Evolutionary conservation across 192 early-diverging fungal species (phyloP).

Genomic region (Rhizophlyctis rosea): DNA sequence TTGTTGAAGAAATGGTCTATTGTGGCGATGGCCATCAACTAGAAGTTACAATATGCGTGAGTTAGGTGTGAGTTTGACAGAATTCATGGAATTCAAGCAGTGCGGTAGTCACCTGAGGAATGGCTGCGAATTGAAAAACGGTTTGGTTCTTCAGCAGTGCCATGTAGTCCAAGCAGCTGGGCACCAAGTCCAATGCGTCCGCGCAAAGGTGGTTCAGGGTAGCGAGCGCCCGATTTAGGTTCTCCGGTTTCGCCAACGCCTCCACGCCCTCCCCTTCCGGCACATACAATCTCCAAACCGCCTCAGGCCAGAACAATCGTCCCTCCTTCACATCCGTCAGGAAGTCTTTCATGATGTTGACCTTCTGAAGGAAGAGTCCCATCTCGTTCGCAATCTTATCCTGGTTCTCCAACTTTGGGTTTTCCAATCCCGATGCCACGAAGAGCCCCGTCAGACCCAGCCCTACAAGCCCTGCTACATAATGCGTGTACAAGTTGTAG

Average conservation of each 20-base stretch:
- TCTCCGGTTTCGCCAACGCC: constrained; percentile 67
- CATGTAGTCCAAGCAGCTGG: constrained; percentile 86
- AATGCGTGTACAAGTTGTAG: constrained; percentile 97
- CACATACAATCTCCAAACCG: constrained; percentile 85
- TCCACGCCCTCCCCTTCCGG: constrained; percentile 52
- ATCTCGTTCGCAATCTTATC: constrained; percentile 75
- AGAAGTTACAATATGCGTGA: too few species aligned
- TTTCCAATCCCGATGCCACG: constrained; percentile 78
- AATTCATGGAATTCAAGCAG: not conserved
- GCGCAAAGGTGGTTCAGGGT: constrained; percentile 86
- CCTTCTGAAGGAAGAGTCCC: constrained; percentile 98
- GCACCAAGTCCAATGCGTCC: constrained; percentile 81
- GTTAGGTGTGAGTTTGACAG: not conserved
- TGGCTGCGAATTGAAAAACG: constrained; percentile 93
- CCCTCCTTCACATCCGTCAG: constrained; percentile 86
- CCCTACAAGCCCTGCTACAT: constrained; percentile 95
- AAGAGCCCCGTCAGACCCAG: constrained; percentile 90
- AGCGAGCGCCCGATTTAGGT: constrained; percentile 65
- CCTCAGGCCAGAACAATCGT: constrained; percentile 93
- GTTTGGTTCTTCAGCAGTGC: constrained; percentile 68
- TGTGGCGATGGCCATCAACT: constrained; percentile 93
- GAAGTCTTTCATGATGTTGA: constrained; percentile 96
- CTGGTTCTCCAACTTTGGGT: constrained; percentile 22
- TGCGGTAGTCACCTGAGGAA: constrained; percentile 79
- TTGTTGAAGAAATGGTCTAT: constrained; percentile 86